Evolutionary conservation across 331 rosid genomes (phyloP).

Genomic region (Pyracantha coccinea): DNA sequence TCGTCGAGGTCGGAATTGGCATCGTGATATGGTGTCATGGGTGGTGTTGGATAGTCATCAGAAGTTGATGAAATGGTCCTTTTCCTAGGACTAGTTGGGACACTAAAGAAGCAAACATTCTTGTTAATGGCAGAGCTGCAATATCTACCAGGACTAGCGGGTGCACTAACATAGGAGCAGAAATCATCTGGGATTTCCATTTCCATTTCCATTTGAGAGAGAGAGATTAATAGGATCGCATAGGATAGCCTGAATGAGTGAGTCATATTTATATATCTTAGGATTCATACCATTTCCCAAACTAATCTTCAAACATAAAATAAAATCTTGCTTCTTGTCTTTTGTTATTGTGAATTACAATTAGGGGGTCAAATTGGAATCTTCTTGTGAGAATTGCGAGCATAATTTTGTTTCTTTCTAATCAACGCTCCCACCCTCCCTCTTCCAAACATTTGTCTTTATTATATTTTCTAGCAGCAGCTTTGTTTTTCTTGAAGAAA

Average conservation of each 20-base stretch:
- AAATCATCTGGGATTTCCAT: constrained; percentile 33
- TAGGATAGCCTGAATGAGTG: neutral
- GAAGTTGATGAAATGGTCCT: neutral
- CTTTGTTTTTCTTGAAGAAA: neutral
- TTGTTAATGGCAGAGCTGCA: constrained; percentile 19
- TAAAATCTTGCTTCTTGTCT: too few species aligned
- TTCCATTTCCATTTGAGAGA: constrained; percentile 22
- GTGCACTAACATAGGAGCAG: constrained; percentile 21
- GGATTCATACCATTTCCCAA: neutral
- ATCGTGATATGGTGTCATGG: constrained; percentile 31
- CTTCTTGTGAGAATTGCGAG: neutral
- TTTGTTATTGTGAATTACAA: too few species aligned
- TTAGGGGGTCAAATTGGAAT: too few species aligned
- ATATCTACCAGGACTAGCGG: constrained; percentile 13
- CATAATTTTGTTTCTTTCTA: neutral
- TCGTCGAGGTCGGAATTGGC: constrained; percentile 30
- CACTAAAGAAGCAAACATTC: constrained; percentile 47
- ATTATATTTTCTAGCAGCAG: neutral
- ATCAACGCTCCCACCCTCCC: too few species aligned
- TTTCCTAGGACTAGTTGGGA: constrained; percentile 61
- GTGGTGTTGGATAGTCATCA: constrained; percentile 21
- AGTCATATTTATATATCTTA: neutral
- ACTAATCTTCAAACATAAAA: neutral
- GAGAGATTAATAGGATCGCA: neutral
- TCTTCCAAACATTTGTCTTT: neutral